Evolutionary conservation across 345 rosid genomes (phyloP).

Genomic region (Populus deltoides): DNA sequence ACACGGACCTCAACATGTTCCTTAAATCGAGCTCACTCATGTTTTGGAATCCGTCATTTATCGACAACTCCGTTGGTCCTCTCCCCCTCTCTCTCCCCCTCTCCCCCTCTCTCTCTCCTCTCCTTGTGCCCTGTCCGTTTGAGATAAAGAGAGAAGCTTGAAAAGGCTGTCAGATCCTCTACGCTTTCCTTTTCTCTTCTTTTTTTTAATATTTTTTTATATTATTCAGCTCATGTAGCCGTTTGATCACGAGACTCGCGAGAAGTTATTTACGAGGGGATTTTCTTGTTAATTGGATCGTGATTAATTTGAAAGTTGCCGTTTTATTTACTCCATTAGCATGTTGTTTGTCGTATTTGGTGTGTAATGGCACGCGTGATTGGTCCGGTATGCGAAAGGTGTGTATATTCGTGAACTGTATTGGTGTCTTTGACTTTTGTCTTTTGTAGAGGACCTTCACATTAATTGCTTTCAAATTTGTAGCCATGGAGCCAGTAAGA

Average conservation of each 20-base stretch:
- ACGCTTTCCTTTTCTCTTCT: neutral
- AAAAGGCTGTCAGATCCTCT: slow-evolving; percentile 25
- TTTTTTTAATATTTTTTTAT: neutral
- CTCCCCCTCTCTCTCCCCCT: neutral
- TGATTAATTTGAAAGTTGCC: neutral
- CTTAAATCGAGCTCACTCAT: slow-evolving; percentile 28
- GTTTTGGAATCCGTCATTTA: slow-evolving; percentile 40
- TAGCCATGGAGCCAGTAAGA: neutral
- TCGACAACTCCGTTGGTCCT: neutral
- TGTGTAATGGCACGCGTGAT: no score
- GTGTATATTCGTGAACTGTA: no score
- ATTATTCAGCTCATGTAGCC: neutral
- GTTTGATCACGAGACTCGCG: neutral
- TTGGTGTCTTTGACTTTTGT: neutral
- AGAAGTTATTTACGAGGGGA: neutral
- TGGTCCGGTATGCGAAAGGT: neutral
- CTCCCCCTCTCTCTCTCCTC: no score
- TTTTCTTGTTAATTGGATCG: neutral
- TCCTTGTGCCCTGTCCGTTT: slow-evolving; percentile 12
- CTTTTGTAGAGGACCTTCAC: neutral
- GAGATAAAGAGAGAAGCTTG: neutral
- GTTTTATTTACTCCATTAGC: neutral
- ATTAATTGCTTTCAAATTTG: neutral
- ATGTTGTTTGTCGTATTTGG: neutral
- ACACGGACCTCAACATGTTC: slow-evolving; percentile 46